These are phyloP conservation scores for Tephrocybe sp. DNA, from an alignment of 768 basidiomycete species.

Conservation along the genomic window DNA sequence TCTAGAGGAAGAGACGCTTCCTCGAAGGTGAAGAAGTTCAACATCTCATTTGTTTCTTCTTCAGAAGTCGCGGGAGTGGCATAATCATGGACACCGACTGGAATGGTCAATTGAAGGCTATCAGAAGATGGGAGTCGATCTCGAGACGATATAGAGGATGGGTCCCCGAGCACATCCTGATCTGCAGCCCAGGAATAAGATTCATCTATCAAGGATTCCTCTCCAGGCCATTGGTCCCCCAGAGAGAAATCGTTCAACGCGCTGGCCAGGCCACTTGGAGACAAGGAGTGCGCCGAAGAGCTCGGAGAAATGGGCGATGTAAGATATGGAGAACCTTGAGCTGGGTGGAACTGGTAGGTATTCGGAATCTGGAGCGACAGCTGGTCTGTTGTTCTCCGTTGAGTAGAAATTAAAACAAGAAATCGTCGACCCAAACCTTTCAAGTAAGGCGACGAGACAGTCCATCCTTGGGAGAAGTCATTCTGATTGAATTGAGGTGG, in stretches of 20 bases:
- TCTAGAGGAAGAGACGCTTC: neutral
- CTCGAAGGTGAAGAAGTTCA: conserved; percentile 4
- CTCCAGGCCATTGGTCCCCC: neutral
- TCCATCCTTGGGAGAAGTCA: neutral
- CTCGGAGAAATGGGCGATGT: conserved; percentile 6
- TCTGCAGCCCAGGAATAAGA: neutral
- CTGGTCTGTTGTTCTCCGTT: neutral
- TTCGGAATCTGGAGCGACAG: neutral
- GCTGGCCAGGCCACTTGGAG: conserved; percentile 6
- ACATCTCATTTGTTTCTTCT: neutral
- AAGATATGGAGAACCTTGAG: neutral
- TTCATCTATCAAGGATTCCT: neutral
- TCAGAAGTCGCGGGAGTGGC: neutral
- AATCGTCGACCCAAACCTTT: conserved; percentile 5
- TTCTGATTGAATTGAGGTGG: neutral
- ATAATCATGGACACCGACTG: neutral
- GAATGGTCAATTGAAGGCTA: conserved; percentile 1
- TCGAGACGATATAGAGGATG: neutral
- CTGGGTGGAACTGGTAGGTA: neutral
- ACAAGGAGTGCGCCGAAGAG: conserved; percentile 9
- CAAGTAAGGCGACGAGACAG: neutral
- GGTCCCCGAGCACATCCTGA: conserved; percentile 1
- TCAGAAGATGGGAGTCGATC: neutral
- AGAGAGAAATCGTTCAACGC: conserved; percentile 2
- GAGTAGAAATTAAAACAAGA: neutral